phyloP scores from a whole-genome alignment of 495 filamentous ascomycete species.

The Hypomontagnella monticulosa region DNA sequence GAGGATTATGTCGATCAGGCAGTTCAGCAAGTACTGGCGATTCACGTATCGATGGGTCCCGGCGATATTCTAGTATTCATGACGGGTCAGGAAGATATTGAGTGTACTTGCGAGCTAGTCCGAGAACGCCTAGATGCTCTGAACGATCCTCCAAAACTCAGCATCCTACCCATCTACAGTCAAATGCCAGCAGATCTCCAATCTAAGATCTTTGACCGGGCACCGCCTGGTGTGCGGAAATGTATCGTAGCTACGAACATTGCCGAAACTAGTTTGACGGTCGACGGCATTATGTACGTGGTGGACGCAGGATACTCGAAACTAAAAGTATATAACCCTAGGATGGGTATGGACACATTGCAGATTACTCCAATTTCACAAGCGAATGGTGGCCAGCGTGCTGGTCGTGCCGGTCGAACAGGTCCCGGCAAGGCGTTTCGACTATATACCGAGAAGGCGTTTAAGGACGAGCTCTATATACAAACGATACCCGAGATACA shows the following conservation, averaged over 20 bases:
- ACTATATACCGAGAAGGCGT: slow-evolving; percentile 92
- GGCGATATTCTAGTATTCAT: slow-evolving; percentile 99
- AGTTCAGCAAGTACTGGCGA: slow-evolving; percentile 95
- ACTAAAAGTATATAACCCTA: slow-evolving; percentile 97
- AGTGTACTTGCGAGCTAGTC: slow-evolving; percentile 92
- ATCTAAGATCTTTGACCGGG: slow-evolving; percentile 95
- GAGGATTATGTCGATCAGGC: slow-evolving; percentile 98
- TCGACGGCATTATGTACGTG: slow-evolving; percentile 99
- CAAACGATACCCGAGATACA: slow-evolving; percentile 99
- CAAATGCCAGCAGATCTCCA: slow-evolving; percentile 99
- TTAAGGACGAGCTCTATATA: slow-evolving; percentile 95
- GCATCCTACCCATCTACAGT: slow-evolving; percentile 97
- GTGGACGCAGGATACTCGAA: slow-evolving; percentile 97
- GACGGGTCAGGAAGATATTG: slow-evolving; percentile 99
- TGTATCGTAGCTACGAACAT: slow-evolving; percentile 99
- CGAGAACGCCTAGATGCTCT: slow-evolving; percentile 89
- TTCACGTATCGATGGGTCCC: slow-evolving; percentile 89
- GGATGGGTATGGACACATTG: slow-evolving; percentile 99
- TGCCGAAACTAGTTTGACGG: slow-evolving; percentile 96
- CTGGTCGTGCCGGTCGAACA: slow-evolving; percentile 92
- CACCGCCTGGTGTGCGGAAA: slow-evolving; percentile 89
- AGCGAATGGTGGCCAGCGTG: slow-evolving; percentile 92
- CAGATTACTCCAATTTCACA: slow-evolving; percentile 99
- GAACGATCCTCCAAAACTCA: slow-evolving; percentile 94
- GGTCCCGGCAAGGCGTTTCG: slow-evolving; percentile 96